Percentiles rank a stretch among this genome's conserved stretches.
phyloP scores from a whole-genome alignment of 2,329 filamentous ascomycete species.

The Penicillium freii region DNA sequence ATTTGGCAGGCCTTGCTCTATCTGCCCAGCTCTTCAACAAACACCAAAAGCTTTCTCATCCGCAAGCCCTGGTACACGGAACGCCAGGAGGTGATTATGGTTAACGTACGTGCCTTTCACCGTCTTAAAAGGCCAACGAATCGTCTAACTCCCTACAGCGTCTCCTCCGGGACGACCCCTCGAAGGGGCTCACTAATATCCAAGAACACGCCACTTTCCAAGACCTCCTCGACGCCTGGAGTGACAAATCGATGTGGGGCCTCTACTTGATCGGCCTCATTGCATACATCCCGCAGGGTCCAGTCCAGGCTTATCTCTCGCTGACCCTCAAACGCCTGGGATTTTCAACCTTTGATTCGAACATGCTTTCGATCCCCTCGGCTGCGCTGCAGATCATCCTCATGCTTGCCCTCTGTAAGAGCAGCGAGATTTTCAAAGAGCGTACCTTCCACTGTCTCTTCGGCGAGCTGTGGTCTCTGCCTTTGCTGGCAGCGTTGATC shows the following conservation, averaged over 20 bases:
- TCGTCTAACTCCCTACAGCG: slow-evolving; percentile 22
- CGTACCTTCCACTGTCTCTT: slow-evolving; percentile 52
- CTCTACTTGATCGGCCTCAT: slow-evolving; percentile 53
- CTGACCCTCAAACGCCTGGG: slow-evolving; percentile 58
- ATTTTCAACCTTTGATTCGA: slow-evolving; percentile 61
- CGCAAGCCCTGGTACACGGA: slow-evolving; percentile 61
- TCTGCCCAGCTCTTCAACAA: slow-evolving; percentile 29
- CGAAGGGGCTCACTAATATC: slow-evolving; percentile 60
- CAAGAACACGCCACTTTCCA: slow-evolving; percentile 54
- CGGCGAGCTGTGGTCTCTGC: slow-evolving; percentile 54
- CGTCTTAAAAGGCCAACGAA: background rate
- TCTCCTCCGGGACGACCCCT: slow-evolving; percentile 59
- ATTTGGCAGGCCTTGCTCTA: background rate
- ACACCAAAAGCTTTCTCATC: slow-evolving; percentile 55
- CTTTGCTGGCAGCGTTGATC: slow-evolving; percentile 51
- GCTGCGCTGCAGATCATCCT: background rate
- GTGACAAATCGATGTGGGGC: slow-evolving; percentile 62
- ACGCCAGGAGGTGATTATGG: slow-evolving; percentile 59
- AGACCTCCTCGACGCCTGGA: slow-evolving; percentile 52
- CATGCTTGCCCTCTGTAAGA: slow-evolving; percentile 23
- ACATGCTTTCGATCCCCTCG: slow-evolving; percentile 59
- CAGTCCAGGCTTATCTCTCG: slow-evolving; percentile 56
- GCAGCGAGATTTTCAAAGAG: slow-evolving; percentile 55
- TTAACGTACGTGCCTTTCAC: slow-evolving; percentile 44
- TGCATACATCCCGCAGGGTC: slow-evolving; percentile 55